Base-by-base conservation (phyloP, 345 rosid genomes). In the Melastoma malabathricum region DNA sequence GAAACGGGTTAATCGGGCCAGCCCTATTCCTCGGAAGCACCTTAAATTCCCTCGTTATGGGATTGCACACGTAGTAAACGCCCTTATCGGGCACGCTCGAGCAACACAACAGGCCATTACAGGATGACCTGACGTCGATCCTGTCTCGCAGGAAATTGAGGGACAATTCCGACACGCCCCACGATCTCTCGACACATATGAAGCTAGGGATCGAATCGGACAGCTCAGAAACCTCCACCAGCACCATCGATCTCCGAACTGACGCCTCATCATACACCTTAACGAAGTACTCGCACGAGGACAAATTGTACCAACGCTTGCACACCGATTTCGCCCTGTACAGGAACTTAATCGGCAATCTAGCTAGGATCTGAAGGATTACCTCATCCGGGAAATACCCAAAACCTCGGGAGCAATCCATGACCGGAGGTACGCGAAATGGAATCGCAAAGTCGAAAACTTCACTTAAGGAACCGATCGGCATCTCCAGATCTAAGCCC, bases 91-190 rank as follows among this genome's bases (percentile, higher is more conserved):
- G 89, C 13, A 86, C 71, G 50, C 90, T 81, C n/a, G 96, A 80
- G 67, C 96, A 90, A 58, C 94, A 83, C 69, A 90, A 61, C 54
- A 83, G 69, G 50, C 98, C 98, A 58, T 86, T 83, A 70, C 92
- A 81, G 0, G 90, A 90, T 12, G 77, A 89, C 64, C 96, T 84
- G 34, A 90, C 72, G 51, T 68, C 78, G 29, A 90, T 86, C 58
- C 94, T 75, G 44, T 75, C 94, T 48, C 69, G 71, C 56, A 90
- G 50, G 62, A 90, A 90, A 71, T 64, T 77, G 48, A 90, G 71
- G 6, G 90, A 75, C 47, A 86, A 68, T 58, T 81, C 86, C 47
- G 79, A 71, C 0, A 83, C 94, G n/a, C 86, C 96, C 64, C 68
- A 64, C 50, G 54, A 58, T 20, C 59, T 68, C 73, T 79, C 92